Evolutionary conservation across 2,329 filamentous ascomycete genomes (phyloP).

Genomic region (Grosmannia clavigera): DNA sequence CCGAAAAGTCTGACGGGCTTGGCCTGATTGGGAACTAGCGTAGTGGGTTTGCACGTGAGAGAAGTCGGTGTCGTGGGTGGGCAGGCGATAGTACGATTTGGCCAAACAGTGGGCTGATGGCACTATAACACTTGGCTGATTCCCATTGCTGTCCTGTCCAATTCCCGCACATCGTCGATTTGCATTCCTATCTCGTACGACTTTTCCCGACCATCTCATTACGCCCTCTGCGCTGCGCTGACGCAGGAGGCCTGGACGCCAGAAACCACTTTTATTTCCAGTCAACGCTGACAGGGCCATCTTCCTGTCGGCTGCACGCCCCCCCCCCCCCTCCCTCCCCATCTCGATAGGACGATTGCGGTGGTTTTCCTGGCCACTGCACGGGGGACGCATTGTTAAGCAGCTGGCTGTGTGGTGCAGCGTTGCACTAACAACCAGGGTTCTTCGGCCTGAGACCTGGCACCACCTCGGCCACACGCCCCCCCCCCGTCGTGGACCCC

Average conservation of each 20-base stretch:
- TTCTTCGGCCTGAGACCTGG: neutral
- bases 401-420: neutral
- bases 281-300: neutral
- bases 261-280: neutral
- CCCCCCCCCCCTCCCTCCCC: neutral
- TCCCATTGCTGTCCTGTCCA: conserved; percentile 1
- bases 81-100: conserved; percentile 12
- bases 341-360: neutral
- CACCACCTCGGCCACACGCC: neutral
- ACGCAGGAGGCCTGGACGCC: neutral
- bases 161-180: conserved; percentile 4
- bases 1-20: neutral
- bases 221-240: neutral
- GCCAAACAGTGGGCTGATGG: conserved; percentile 12
- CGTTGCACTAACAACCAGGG: neutral
- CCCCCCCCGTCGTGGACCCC: neutral
- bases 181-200: conserved; percentile 8
- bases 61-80: neutral
- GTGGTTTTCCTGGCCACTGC: neutral
- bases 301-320: neutral
- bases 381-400: neutral
- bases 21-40: neutral
- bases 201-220: conserved; percentile 4
- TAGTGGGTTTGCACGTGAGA: neutral
- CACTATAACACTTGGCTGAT: conserved; percentile 7